phyloP scores from a whole-genome alignment of 1,284 basidiomycete genomes.

The Trichosporon faecale region DNA sequence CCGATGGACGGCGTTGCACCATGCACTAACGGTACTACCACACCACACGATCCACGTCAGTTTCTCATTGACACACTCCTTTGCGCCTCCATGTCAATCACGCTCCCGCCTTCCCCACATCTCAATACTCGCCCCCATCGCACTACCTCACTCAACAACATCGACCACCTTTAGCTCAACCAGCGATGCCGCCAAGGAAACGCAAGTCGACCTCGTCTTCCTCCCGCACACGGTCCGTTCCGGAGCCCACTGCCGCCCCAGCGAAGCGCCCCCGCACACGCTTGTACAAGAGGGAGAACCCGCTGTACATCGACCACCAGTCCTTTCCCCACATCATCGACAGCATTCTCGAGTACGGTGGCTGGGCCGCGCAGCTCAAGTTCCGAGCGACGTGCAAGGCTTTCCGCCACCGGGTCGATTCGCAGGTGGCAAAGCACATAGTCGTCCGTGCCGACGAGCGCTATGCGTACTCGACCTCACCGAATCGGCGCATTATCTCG shows the following conservation, averaged over 20 bases:
- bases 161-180: neutral
- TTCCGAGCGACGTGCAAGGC: neutral
- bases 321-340: conserved; percentile 13
- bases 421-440: neutral
- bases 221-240: neutral
- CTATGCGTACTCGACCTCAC: neutral
- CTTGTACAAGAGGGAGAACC: neutral
- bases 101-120: neutral
- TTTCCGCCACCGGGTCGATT: neutral
- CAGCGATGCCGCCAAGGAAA: neutral
- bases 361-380: neutral
- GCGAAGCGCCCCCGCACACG: neutral
- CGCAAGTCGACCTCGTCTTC: neutral
- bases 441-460: neutral
- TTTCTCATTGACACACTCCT: neutral
- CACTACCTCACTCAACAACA: neutral
- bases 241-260: neutral
- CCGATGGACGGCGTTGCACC: neutral
- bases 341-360: conserved; percentile 11
- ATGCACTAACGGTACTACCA: neutral
- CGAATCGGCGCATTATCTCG: neutral
- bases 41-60: neutral
- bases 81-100: neutral
- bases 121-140: too few species aligned
- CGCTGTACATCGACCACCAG: neutral